phyloP scores from a whole-genome alignment of 2,329 filamentous ascomycete species.

The Ilyonectria destructans region DNA sequence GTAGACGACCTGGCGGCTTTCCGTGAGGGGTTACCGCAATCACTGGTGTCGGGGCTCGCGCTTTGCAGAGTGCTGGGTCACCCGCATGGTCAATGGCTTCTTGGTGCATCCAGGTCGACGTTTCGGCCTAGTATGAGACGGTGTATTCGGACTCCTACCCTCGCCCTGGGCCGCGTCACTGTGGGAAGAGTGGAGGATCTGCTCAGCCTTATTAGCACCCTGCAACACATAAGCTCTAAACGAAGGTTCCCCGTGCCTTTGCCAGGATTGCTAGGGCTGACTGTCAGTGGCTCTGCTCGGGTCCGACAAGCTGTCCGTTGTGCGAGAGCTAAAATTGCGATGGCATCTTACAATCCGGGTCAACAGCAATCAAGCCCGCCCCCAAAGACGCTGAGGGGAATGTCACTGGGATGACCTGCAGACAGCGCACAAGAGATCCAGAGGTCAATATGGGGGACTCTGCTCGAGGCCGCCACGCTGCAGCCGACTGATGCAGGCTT shows the following conservation, averaged over 20 bases:
- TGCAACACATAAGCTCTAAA: constrained; percentile 33
- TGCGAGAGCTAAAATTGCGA: constrained; percentile 11
- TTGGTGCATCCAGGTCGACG: not conserved
- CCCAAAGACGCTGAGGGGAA: not conserved
- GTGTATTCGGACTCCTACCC: not conserved
- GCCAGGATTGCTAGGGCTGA: constrained; percentile 3
- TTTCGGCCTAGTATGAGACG: not conserved
- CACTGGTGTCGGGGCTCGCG: constrained; percentile 20
- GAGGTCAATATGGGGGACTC: constrained; percentile 30
- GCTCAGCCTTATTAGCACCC: constrained; percentile 42
- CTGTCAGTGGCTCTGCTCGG: constrained; percentile 1
- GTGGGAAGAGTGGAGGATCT: constrained; percentile 25
- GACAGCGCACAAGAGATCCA: constrained; percentile 5
- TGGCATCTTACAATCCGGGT: constrained; percentile 4
- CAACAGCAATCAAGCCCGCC: not conserved
- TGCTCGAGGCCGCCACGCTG: constrained; percentile 22
- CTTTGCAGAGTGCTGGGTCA: not conserved
- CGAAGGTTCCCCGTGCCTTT: constrained; percentile 11
- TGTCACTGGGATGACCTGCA: constrained; percentile 19
- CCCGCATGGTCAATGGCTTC: not conserved
- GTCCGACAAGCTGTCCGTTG: not conserved
- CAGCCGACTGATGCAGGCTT: constrained; percentile 31
- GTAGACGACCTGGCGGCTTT: constrained; percentile 35
- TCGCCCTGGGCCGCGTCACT: constrained; percentile 14
- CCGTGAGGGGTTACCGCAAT: constrained; percentile 33